A percentile compares a stretch with the other conserved stretches of the same genome.
These are phyloP conservation scores for Alternaria longipes DNA, from an alignment of 2,329 filamentous ascomycete species.

Conservation along the genomic window DNA sequence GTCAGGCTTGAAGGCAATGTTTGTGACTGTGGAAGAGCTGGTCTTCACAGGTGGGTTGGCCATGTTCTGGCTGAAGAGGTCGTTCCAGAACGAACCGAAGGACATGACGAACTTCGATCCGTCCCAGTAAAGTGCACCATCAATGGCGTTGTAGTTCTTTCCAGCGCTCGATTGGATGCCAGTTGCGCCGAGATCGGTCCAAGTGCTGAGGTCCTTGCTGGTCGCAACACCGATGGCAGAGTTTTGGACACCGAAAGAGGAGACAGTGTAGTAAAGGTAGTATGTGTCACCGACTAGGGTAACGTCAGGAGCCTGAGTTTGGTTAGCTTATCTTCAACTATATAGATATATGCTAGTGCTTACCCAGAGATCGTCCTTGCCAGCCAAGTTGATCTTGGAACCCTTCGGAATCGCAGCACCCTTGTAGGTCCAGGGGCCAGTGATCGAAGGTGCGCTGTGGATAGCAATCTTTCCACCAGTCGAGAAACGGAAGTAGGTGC, in stretches of 20 bases:
- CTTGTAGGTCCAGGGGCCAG: constrained; percentile 61
- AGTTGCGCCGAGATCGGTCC: constrained; percentile 67
- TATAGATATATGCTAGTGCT: constrained; percentile 1
- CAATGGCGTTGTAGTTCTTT: constrained; percentile 64
- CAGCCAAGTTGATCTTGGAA: constrained; percentile 57
- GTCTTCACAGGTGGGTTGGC: constrained; percentile 43
- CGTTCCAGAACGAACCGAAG: constrained; percentile 75
- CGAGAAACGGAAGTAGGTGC: constrained; percentile 63
- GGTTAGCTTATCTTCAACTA: background rate
- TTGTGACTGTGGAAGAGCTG: constrained; percentile 48
- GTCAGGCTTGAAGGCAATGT: constrained; percentile 64
- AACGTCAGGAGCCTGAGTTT: constrained; percentile 69
- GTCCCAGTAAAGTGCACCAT: constrained; percentile 54
- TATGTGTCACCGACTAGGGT: constrained; percentile 66
- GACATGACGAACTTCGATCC: constrained; percentile 61
- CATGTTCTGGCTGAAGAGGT: constrained; percentile 69
- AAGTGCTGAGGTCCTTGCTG: constrained; percentile 61
- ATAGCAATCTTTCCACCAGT: constrained; percentile 62
- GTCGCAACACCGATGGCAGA: constrained; percentile 70
- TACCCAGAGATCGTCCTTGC: constrained; percentile 62
- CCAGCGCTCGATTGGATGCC: constrained; percentile 57
- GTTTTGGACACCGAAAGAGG: constrained; percentile 67
- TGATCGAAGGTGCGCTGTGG: constrained; percentile 57
- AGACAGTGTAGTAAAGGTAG: constrained; percentile 74
- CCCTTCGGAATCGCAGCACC: constrained; percentile 59